Evolutionary conservation across 176 grass and related monocot genomes (phyloP).

Genomic region (Otatea glauca): DNA sequence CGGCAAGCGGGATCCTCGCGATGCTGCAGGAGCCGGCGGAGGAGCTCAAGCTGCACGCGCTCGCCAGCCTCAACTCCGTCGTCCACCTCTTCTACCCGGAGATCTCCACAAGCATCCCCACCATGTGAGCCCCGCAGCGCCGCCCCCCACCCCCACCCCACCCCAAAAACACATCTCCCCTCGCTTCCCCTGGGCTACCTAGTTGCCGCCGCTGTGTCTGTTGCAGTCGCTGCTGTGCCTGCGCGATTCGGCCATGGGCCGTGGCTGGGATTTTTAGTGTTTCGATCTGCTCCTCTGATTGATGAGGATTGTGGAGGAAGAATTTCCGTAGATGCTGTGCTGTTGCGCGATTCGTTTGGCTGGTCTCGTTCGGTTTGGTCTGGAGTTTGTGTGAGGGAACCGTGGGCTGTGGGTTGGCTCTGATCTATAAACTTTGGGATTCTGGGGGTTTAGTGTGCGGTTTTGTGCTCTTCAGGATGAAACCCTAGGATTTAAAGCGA

Average conservation of each 20-base stretch:
- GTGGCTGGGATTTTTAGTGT: not conserved
- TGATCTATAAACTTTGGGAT: slow-evolving; percentile 32
- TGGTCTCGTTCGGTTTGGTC: slow-evolving; percentile 36
- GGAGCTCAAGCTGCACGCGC: slow-evolving; percentile 89
- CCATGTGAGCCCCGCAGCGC: slow-evolving; percentile 62
- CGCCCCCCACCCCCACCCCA: not conserved
- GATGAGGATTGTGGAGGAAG: not conserved
- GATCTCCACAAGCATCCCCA: slow-evolving; percentile 97
- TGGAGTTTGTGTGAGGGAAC: not conserved
- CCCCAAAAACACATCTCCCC: too few relatives aligned
- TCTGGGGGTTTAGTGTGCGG: not conserved
- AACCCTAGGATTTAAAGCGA: not conserved
- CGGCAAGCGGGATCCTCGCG: slow-evolving; percentile 87
- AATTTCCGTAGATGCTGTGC: not conserved
- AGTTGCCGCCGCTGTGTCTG: not conserved
- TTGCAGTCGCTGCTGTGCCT: slow-evolving; percentile 6
- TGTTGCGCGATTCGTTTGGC: slow-evolving; percentile 13
- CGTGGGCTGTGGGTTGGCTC: not conserved
- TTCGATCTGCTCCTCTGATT: slow-evolving; percentile 19
- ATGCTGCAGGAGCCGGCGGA: slow-evolving; percentile 90
- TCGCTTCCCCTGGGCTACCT: not conserved
- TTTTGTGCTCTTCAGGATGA: not conserved
- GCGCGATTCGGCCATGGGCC: slow-evolving; percentile 21
- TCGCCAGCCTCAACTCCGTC: slow-evolving; percentile 82
- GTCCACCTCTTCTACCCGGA: slow-evolving; percentile 99